Percentiles rank a stretch among this genome's conserved stretches.
Evolutionary conservation across 2,329 filamentous ascomycete species (phyloP).

Genomic region (Camptophora hylomeconis): DNA sequence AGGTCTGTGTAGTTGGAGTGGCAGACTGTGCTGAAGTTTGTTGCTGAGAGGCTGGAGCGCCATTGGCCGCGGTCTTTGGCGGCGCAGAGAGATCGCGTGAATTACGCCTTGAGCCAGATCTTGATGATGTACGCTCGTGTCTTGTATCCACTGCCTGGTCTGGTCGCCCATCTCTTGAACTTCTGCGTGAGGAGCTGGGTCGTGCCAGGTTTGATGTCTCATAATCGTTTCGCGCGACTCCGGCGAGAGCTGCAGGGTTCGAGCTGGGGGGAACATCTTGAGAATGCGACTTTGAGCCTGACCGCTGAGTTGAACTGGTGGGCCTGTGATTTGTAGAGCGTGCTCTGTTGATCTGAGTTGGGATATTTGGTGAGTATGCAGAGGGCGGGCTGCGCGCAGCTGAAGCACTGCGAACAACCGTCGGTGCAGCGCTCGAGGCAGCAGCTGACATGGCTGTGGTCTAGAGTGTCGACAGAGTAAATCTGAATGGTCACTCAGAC

Average conservation of each 20-base stretch:
- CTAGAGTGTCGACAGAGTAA: too few species aligned
- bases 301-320: constrained; percentile 24
- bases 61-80: constrained; percentile 39
- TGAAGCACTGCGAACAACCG: constrained; percentile 38
- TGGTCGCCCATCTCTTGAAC: constrained; percentile 48
- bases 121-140: constrained; percentile 27
- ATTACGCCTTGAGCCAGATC: constrained; percentile 28
- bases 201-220: constrained; percentile 57
- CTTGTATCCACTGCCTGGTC: constrained; percentile 44
- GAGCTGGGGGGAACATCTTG: constrained; percentile 32
- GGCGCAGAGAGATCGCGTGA: constrained; percentile 34
- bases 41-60: constrained; percentile 35
- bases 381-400: constrained; percentile 32
- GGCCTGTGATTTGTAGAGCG: constrained; percentile 32
- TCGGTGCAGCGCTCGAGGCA: constrained; percentile 31
- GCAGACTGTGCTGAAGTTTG: constrained; percentile 30
- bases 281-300: constrained; percentile 26
- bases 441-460: constrained; percentile 37
- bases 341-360: constrained; percentile 33
- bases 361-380: constrained; percentile 26
- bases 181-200: constrained; percentile 44
- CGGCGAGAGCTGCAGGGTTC: constrained; percentile 36
- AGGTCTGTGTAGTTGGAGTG: constrained; percentile 31
- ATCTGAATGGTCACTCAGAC: too few species aligned
- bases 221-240: constrained; percentile 55